A percentile compares a stretch with the other conserved stretches of the same genome.
Evolutionary conservation across 306 rosid species (phyloP).

Genomic region (Quercus rubra): DNA sequence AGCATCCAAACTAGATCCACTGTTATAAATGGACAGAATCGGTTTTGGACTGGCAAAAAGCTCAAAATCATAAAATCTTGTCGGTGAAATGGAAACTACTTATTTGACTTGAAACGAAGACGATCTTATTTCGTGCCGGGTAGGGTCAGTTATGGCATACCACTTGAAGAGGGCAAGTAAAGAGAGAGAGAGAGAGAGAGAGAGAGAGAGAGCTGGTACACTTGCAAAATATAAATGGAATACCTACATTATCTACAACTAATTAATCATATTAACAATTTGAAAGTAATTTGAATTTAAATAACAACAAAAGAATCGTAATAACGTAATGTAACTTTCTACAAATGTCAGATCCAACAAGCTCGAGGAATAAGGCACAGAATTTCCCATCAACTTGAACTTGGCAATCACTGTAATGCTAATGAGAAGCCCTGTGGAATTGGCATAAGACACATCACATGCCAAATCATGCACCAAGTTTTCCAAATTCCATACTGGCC

Average conservation of each 20-base stretch:
- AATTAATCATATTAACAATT: neutral
- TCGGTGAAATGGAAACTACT: too few species aligned
- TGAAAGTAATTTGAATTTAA: neutral
- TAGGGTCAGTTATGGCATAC: neutral
- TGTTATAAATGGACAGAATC: too few species aligned
- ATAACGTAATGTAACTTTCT: neutral
- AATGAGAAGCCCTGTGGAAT: neutral
- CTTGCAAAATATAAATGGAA: neutral
- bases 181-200: neutral
- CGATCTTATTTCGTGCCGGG: too few species aligned
- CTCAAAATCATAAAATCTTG: too few species aligned
- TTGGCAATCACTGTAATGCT: neutral
- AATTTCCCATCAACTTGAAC: neutral
- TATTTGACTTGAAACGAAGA: too few species aligned
- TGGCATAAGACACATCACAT: neutral
- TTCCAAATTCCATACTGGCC: neutral
- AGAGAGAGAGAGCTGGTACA: neutral
- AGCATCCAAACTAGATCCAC: too few species aligned
- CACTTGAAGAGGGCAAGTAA: neutral
- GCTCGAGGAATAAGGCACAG: neutral
- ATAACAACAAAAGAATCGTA: neutral
- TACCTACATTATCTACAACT: neutral
- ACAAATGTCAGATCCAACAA: slow-evolving; percentile 9
- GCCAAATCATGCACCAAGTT: slow-evolving; percentile 8
- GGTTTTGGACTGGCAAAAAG: too few species aligned